These are phyloP conservation scores for Chrysoporthe deuterocubensis DNA, from an alignment of 2,329 filamentous ascomycete genomes.

Conservation along the genomic window DNA sequence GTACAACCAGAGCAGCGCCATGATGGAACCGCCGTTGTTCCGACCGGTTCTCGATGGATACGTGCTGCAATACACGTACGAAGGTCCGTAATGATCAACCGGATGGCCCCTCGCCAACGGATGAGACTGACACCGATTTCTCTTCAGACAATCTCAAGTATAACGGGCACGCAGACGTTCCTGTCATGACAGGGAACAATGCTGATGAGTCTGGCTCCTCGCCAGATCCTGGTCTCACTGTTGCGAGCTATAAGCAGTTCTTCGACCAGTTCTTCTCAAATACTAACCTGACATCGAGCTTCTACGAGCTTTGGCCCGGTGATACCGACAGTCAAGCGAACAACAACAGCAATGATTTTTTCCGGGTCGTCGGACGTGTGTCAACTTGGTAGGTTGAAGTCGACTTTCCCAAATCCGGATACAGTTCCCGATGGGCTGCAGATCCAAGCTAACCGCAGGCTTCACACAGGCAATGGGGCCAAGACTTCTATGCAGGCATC, in stretches of 20 bases:
- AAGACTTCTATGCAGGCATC: constrained; percentile 4
- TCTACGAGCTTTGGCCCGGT: constrained; percentile 11
- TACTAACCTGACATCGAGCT: background rate
- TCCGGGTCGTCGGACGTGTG: constrained; percentile 1
- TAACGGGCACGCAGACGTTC: constrained; percentile 5
- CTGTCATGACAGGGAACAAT: constrained; percentile 3
- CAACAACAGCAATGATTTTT: constrained; percentile 7
- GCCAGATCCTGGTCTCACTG: background rate
- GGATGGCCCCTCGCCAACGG: background rate
- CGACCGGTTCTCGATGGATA: constrained; percentile 20
- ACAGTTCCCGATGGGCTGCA: background rate
- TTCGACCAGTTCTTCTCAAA: constrained; percentile 14
- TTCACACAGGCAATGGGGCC: constrained; percentile 5
- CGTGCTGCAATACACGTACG: constrained; percentile 18
- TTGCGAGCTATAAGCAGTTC: constrained; percentile 4
- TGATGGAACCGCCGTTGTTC: constrained; percentile 13
- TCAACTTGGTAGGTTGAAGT: background rate
- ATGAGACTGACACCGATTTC: background rate
- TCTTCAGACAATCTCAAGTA: constrained; percentile 12
- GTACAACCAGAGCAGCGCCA: constrained; percentile 1
- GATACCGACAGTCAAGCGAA: background rate
- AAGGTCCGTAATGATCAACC: background rate
- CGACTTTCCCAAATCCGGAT: too few species aligned
- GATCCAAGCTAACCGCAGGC: background rate
- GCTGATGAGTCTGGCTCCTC: constrained; percentile 3